Conservation (phyloP, 164 flowering plant genomes). For the Nymphaea thermarum region DNA sequence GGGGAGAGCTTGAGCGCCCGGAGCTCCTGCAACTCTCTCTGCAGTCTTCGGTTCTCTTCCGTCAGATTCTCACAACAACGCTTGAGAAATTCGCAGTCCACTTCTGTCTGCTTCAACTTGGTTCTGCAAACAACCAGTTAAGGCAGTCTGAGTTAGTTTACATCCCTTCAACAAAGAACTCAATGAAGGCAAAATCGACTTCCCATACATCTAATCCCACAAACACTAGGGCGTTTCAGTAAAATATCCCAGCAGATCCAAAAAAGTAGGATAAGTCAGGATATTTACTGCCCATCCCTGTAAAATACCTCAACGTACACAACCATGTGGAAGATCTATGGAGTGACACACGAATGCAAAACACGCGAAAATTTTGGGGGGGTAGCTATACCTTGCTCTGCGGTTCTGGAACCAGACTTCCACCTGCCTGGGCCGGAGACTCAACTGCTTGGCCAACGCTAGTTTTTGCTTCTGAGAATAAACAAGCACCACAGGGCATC, state of each 20-base stretch:
- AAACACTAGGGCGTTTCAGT: too few species aligned
- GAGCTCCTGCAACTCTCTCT: slow-evolving; percentile 71
- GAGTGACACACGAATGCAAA: too few species aligned
- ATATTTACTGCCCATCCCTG: background rate
- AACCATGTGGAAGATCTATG: background rate
- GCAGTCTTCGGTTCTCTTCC: slow-evolving; percentile 67
- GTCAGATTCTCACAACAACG: slow-evolving; percentile 72
- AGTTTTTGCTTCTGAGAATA: slow-evolving; percentile 13
- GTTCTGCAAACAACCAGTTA: slow-evolving; percentile 32
- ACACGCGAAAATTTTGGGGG: background rate
- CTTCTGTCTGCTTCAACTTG: slow-evolving; percentile 82
- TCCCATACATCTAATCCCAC: too few species aligned
- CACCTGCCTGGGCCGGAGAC: slow-evolving; percentile 18
- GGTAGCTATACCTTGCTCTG: slow-evolving; percentile 10
- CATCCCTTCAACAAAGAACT: background rate
- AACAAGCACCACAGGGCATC: background rate
- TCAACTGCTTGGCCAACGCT: slow-evolving; percentile 18
- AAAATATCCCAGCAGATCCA: background rate
- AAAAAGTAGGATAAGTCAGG: background rate
- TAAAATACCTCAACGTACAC: background rate
- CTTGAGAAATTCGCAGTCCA: slow-evolving; percentile 71
- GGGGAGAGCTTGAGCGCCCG: slow-evolving; percentile 71
- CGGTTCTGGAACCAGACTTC: slow-evolving; percentile 21
- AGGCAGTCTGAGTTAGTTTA: background rate
- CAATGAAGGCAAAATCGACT: too few species aligned